Percentiles rank a stretch among this genome's conserved stretches.
Evolutionary conservation across 2,329 filamentous ascomycete genomes (phyloP).

Genomic region (Neofusicoccum ribis): DNA sequence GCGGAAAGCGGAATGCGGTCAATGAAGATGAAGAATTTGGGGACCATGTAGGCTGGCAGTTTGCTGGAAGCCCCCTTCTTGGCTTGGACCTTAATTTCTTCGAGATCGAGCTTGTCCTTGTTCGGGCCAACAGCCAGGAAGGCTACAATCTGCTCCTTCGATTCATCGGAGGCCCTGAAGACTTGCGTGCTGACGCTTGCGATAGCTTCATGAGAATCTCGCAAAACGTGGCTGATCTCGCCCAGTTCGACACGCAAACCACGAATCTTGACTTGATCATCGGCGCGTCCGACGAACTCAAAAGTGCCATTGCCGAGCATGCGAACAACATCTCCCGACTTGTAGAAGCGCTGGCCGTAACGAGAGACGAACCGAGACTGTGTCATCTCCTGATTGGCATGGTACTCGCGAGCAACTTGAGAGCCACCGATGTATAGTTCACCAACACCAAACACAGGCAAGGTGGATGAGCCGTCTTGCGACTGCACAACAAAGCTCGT

Average conservation of each 20-base stretch:
- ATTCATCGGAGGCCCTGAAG: slow-evolving; percentile 26
- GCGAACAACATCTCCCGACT: slow-evolving; percentile 40
- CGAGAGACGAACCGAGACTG: slow-evolving; percentile 32
- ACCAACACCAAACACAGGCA: slow-evolving; percentile 43
- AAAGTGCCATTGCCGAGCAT: slow-evolving; percentile 41
- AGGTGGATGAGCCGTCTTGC: slow-evolving; percentile 28
- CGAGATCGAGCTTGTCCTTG: slow-evolving; percentile 5
- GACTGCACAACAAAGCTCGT: slow-evolving; percentile 43
- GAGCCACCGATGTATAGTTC: slow-evolving; percentile 50
- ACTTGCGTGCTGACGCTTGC: slow-evolving; percentile 33
- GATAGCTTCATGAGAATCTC: slow-evolving; percentile 27
- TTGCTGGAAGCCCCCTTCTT: slow-evolving; percentile 24
- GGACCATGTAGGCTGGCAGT: slow-evolving; percentile 42
- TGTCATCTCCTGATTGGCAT: slow-evolving; percentile 36
- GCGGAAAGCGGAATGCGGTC: slow-evolving; percentile 38
- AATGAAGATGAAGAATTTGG: slow-evolving; percentile 36
- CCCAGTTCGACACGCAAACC: slow-evolving; percentile 40
- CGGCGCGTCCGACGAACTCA: slow-evolving; percentile 40
- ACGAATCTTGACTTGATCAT: slow-evolving; percentile 44
- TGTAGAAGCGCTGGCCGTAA: slow-evolving; percentile 37
- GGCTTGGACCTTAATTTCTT: slow-evolving; percentile 26
- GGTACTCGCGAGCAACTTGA: slow-evolving; percentile 48
- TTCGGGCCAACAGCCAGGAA: slow-evolving; percentile 28
- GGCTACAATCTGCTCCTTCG: slow-evolving; percentile 38
- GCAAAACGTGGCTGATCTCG: slow-evolving; percentile 38